Evolutionary conservation across 768 basidiomycete species (phyloP), one percentile per base, ranked within the genome.

Genomic region (Arthromyces matolae): DNA sequence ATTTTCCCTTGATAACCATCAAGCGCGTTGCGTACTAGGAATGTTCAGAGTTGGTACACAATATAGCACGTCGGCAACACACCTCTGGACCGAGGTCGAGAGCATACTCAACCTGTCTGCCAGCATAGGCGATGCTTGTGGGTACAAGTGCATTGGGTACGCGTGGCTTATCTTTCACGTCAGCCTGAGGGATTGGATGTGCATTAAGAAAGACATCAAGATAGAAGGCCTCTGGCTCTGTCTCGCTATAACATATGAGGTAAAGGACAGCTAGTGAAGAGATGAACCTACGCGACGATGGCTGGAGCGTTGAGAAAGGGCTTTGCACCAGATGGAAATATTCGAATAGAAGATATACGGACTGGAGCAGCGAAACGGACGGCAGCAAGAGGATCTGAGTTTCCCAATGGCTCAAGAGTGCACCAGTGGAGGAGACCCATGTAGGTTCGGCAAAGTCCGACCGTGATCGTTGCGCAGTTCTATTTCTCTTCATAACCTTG

Each of bases 1-100:
- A 90, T 28, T 77, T 70, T n/a, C 89, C 89, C 58, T 83, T 84
- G 52, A 92, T 73, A 48, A 91, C 86, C 77, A 92, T 82, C 24
- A 91, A 71, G 35, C 89, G 83, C 18, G 88, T 89, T 3, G 83
- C 78, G 61, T 78, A 81, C 84, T 88, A 60, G 14, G 29, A 13
- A 35, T 9, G 9, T 14, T 45, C 27, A 47, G 45, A 38, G 12
- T 31, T 25, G 51, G 27, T 31, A 31, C 16, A 13, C 13, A 45
- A 20, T 25, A n/a, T 4, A 28, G 20, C 19, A 7, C 29, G 19
- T 35, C 10, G 19, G 14, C 8, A 34, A 69, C 78, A 46, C 56
- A 81, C 89, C 65, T 89, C 84, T 8, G 62, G 39, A 29, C 83
- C 82, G 84, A 89, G 83, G 50, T 86, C 78, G 13, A 91, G 78